Percentiles rank a stretch among this genome's conserved stretches.
phyloP scores from a whole-genome alignment of 352 stramenopile genomes.

The Globisporangium carolinianum region DNA sequence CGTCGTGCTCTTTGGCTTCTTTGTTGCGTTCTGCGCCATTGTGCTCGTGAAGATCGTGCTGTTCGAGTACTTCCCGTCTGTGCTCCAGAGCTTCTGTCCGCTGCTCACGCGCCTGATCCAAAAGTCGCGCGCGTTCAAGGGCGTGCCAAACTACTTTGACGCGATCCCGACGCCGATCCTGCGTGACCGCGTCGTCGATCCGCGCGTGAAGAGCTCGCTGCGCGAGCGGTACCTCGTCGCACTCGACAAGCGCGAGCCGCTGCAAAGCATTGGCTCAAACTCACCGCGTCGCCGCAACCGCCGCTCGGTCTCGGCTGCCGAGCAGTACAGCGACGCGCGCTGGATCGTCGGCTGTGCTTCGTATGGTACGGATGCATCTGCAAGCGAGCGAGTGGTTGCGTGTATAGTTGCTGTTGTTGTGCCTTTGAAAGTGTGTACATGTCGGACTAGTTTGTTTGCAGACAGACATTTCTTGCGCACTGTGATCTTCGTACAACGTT shows the following conservation, averaged over 20 bases:
- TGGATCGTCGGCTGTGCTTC: slow-evolving; percentile 72
- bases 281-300: slow-evolving; percentile 26
- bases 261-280: slow-evolving; percentile 6
- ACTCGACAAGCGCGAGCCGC: slow-evolving; percentile 23
- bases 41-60: slow-evolving; percentile 54
- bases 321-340: slow-evolving; percentile 41
- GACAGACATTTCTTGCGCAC: too few species aligned
- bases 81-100: slow-evolving; percentile 51
- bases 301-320: slow-evolving; percentile 29
- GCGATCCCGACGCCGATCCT: slow-evolving; percentile 59
- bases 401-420: not conserved
- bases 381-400: not conserved
- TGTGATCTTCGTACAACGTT: too few species aligned
- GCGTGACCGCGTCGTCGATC: slow-evolving; percentile 34
- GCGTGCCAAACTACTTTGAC: slow-evolving; percentile 83
- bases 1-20: slow-evolving; percentile 72
- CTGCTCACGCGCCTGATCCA: slow-evolving; percentile 45
- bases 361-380: slow-evolving; percentile 33
- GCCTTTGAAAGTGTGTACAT: too few species aligned
- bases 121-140: slow-evolving; percentile 45
- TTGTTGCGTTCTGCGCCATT: slow-evolving; percentile 36
- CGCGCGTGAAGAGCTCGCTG: slow-evolving; percentile 24
- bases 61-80: slow-evolving; percentile 60
- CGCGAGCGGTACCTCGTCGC: slow-evolving; percentile 42
- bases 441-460: too few species aligned